A percentile compares a stretch with the other conserved stretches of the same genome.
Evolutionary conservation across 768 basidiomycete genomes (phyloP).

Genomic region (Podaxis sp.): DNA sequence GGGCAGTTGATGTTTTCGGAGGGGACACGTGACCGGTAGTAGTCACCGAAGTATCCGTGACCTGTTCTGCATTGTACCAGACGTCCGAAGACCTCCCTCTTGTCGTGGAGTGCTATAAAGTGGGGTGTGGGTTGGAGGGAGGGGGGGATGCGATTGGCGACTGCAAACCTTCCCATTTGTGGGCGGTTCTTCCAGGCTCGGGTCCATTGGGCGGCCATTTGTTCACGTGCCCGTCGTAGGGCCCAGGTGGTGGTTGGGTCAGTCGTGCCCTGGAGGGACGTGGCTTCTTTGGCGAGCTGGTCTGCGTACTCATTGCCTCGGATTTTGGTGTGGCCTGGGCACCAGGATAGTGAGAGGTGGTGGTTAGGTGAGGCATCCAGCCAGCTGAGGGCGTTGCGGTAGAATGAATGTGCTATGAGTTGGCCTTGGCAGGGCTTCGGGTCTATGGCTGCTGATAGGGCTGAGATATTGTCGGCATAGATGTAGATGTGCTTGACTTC

Average conservation of each 20-base stretch:
- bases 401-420: conserved; percentile 18
- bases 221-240: not conserved
- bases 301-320: conserved; percentile 23
- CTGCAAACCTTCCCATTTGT: not conserved
- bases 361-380: conserved; percentile 12
- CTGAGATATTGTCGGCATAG: conserved; percentile 26
- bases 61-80: conserved; percentile 25
- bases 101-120: not conserved
- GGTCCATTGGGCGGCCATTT: not conserved
- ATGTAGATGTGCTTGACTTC: conserved; percentile 19
- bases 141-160: not conserved
- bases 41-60: conserved; percentile 25
- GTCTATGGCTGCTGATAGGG: conserved; percentile 20
- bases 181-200: not conserved
- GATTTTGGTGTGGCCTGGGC: conserved; percentile 20
- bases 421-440: conserved; percentile 23
- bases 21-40: conserved; percentile 16
- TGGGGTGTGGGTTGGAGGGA: not conserved
- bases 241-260: not conserved
- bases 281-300: not conserved
- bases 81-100: conserved; percentile 16
- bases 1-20: conserved; percentile 23
- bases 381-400: conserved; percentile 5
- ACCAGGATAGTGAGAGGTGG: conserved; percentile 22
- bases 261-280: not conserved